phyloP scores from a whole-genome alignment of 2,329 filamentous ascomycete genomes.

The Cyphellophora attinorum region DNA sequence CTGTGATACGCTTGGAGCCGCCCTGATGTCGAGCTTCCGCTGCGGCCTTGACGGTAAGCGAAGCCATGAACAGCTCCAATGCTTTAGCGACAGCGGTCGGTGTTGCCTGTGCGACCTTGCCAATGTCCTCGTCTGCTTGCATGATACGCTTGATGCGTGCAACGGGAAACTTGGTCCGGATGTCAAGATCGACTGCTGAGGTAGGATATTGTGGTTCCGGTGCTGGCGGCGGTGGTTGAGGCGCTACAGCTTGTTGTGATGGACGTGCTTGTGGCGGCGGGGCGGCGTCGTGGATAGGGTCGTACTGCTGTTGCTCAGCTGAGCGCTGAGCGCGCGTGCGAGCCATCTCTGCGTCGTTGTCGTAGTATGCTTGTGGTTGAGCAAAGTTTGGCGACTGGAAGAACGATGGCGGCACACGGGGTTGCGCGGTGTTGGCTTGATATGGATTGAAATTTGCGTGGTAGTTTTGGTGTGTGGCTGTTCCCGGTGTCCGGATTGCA shows the following conservation, averaged over 20 bases:
- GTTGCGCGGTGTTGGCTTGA: not conserved
- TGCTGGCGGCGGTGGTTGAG: slow-evolving; percentile 3
- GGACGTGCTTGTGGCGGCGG: not conserved
- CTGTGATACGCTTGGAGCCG: slow-evolving; percentile 66
- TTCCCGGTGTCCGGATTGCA: not conserved
- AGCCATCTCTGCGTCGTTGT: not conserved
- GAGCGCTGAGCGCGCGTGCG: not conserved
- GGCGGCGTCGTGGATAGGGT: not conserved
- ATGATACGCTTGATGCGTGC: slow-evolving; percentile 98
- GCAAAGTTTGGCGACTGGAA: no score
- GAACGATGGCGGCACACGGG: not conserved
- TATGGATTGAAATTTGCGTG: slow-evolving; percentile 2
- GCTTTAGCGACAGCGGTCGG: slow-evolving; percentile 94
- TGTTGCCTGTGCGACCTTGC: slow-evolving; percentile 95
- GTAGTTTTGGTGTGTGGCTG: slow-evolving; percentile 1
- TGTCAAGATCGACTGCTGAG: slow-evolving; percentile 49
- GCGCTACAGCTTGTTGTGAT: not conserved
- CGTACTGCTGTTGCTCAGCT: slow-evolving; percentile 1
- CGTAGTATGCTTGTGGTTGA: slow-evolving; percentile 6
- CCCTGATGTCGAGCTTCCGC: slow-evolving; percentile 71
- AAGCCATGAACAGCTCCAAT: slow-evolving; percentile 95
- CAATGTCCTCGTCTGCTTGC: slow-evolving; percentile 97
- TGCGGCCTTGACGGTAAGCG: slow-evolving; percentile 79
- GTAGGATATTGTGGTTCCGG: slow-evolving; percentile 1
- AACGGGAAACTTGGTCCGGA: slow-evolving; percentile 93